Base-by-base conservation (phyloP, 2,329 filamentous ascomycete genomes). In the Fusarium domesticum region DNA sequence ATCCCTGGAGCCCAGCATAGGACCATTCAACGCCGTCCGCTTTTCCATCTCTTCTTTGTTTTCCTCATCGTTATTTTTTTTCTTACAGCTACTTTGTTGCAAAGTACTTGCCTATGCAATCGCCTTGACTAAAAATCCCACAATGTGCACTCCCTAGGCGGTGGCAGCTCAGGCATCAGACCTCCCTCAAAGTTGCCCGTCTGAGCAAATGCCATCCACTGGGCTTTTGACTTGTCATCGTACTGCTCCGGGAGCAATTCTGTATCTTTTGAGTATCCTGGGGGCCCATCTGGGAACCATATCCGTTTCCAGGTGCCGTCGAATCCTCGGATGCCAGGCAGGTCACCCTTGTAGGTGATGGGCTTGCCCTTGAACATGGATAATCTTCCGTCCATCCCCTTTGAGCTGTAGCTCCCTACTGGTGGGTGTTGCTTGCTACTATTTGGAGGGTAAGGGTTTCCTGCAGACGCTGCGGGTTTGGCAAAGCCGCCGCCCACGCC, bases 121-220 rank as follows among this genome's bases (percentile, higher is more conserved):
- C 23, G 5, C 33, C 18, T 71, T 90, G 87, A 76, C 59, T 65
- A 91, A 58, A 92, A 83, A 61, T 89, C 81, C 78, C 85, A 92
- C 19, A 71, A 67, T 53, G 82, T 83, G 74, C 83, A 92, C 60
- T 92, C 89, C 49, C 81, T 75, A 66, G 83, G 84, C 0, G 91
- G 91, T 16, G 91, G 88, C 35, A 89, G 70, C 56, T 85, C 76
- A 0, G 91, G 91, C 70, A 96, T 85, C 6, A 83, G 58, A 0
- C 84, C 85, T 28, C 81, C 81, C 33, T 78, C 74, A 64, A 95
- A 96, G 23, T 64, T 67, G 1, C 88, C 88, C 16, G 78, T 79
- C 51, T 80, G 73, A 35, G 76, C 71, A 61, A 90, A 83, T 35
- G 76, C 73, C 46, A 73, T 70, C 69, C 91, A 95, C 35, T 80